Evolutionary conservation across 305 asterid species (phyloP).

Genomic region (Plantago lanceolata): DNA sequence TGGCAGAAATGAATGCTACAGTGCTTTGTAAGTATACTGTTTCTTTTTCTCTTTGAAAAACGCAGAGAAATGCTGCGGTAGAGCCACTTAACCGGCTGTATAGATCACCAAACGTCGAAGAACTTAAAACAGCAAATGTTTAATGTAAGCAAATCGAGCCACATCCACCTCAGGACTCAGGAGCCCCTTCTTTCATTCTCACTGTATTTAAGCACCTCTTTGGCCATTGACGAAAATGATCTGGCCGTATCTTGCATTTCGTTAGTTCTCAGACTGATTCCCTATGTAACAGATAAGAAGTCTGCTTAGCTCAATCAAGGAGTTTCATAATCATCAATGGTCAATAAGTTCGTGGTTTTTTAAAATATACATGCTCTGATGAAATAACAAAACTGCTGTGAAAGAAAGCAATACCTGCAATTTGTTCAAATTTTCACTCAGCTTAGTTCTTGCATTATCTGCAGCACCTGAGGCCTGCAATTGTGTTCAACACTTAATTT

Average conservation of each 20-base stretch:
- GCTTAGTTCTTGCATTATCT: conserved; percentile 53
- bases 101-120: not conserved
- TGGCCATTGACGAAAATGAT: conserved; percentile 84
- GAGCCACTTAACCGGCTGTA: not conserved
- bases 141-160: not conserved
- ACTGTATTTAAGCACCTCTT: conserved; percentile 58
- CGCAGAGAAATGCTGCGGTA: not conserved
- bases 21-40: not conserved
- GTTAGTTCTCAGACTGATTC: conserved; percentile 64
- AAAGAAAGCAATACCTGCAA: conserved; percentile 55
- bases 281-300: conserved; percentile 34
- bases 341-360: not conserved
- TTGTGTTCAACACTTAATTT: not conserved
- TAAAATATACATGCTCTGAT: not conserved
- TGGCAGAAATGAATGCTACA: not conserved
- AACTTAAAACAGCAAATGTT: not conserved
- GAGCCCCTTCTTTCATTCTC: conserved; percentile 46
- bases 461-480: conserved; percentile 72
- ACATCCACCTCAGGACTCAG: not conserved
- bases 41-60: too few relatives aligned
- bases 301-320: not conserved
- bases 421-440: conserved; percentile 73
- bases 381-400: not conserved
- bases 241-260: conserved; percentile 90
- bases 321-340: not conserved